Base-by-base conservation (phyloP, 23 red algal genomes). In the Agarophyton chilense region DNA sequence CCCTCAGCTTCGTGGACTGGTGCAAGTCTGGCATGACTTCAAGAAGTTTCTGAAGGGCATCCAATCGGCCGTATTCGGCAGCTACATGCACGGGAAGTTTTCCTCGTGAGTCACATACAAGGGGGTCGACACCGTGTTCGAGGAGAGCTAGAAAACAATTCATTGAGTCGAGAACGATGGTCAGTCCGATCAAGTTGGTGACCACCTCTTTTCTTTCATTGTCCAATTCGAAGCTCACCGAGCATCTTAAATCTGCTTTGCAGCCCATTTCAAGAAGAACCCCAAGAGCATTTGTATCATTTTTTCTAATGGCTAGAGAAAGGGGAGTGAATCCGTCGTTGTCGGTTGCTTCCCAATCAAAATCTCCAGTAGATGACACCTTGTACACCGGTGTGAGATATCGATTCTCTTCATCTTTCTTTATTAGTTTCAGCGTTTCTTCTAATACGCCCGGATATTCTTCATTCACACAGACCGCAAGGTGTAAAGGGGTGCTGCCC, bases 341-440 rank as follows among this genome's bases (percentile, higher is more conserved):
- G 34, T 81, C 77, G 1, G 22, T 13, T 41, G 19, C 28, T 57
- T 62, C 56, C 77, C 77, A 81, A 39, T 60, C 33, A n/a, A 40
- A 70, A 70, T 70, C 64, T 6, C 19, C 38, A 40, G 14, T 21
- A 1, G 64, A 2, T 18, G 64, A 70, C n/a, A 70, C 21, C 64
- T 70, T 70, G 64, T 70, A 70, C 14, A 14, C 64, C 7, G 34
- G 32, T 42, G 52, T 58, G 0, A 55, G 52, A 38, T 61, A 81
- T 42, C 77, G 51, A 14, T 42, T 38, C 33, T 81, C 22, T 58
- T 81, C 34, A 25, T 60, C 56, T 16, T 81, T 40, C 33, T 62
- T 81, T 35, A 81, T 81, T 32, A 81, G 39, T 52, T 81, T 42
- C n/a, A 44, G 56, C 19, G 61, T 81, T 18, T 70, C 64, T 40